Percentiles rank a stretch among this genome's conserved stretches.
These are phyloP conservation scores for Mucor saturninus DNA, from an alignment of 371 early-diverging fungal genomes.

Conservation along the genomic window DNA sequence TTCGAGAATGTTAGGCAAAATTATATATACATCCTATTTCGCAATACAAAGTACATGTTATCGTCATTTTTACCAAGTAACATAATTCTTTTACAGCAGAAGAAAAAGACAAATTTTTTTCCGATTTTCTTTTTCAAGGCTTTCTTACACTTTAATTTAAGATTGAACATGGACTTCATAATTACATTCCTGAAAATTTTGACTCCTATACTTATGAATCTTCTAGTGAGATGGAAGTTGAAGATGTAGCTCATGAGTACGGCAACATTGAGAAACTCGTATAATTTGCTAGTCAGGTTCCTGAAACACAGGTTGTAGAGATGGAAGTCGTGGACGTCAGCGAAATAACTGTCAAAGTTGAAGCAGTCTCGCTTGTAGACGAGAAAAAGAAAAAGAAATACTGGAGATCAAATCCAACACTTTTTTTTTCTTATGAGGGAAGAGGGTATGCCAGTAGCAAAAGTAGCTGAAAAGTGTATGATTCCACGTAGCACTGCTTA, in stretches of 20 bases:
- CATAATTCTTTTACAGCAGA: neutral
- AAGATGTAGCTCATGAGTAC: no score
- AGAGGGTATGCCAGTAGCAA: constrained; percentile 4
- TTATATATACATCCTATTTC: constrained; percentile 10
- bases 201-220: no score
- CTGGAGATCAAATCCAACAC: constrained; percentile 13
- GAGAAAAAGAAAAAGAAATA: constrained; percentile 14
- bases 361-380: constrained; percentile 4
- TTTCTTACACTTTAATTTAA: no score
- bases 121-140: neutral
- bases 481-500: constrained; percentile 1
- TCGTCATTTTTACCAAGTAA: constrained; percentile 7
- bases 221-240: no score
- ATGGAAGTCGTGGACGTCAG: constrained; percentile 7
- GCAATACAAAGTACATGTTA: constrained; percentile 1
- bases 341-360: constrained; percentile 1
- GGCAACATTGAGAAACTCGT: no score
- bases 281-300: no score
- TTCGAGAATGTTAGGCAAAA: constrained; percentile 13
- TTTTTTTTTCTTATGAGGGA: constrained; percentile 12
- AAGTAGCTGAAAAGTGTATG: no score
- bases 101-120: neutral
- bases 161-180: no score
- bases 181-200: no score
- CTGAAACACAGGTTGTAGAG: neutral